Evolutionary conservation across 768 basidiomycete genomes (phyloP), one percentile per base, ranked within the genome.

Genomic region (Dioszegia hungarica): DNA sequence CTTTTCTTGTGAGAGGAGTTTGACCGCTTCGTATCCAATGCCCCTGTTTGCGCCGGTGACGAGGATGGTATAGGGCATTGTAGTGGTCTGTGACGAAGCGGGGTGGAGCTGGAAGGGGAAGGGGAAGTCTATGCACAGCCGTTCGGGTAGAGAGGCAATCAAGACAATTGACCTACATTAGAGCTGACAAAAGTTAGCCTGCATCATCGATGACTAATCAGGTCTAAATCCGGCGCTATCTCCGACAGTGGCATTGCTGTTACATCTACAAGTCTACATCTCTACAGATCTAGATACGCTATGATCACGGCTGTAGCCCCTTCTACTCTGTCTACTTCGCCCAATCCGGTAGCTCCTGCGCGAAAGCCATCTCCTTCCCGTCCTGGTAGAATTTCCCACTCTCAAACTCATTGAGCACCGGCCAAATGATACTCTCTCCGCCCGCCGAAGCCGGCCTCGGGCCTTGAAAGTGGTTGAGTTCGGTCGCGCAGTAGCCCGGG

Each of bases 21-120:
- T 54, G 31, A 63, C 61, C 9, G 61, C 54, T 44, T 63, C 61
- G 29, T 50, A 63, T 1, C 61, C 61, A 39, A 63, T 50, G 28
- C 61, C 61, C 33, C 51, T 59, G 77, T 92, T 93, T 52, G 90
- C 87, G 45, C 93, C 81, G 56, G 81, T 80, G 77, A 88, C 89
- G 15, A 94, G 80, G 5, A 88, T 89, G 59, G 83, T 78, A 76
- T 90, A 84, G 52, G 82, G 83, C 52, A 54, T 54, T 6, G 9
- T 28, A 31, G 93, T 92, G 88, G 89, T 92, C 33, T 10, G 61
- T 14, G 10, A 22, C 27, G 5, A n/a, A 12, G 12, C 1, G 33
- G 39, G 24, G 25, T n/a, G 28, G 38, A 29, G 2, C 14, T 28
- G 14, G 37, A 27, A 34, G n/a, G 27, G 43, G 19, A 25, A 12